phyloP scores from a whole-genome alignment of 176 grass and related monocot species.

The Carex cristatella region DNA sequence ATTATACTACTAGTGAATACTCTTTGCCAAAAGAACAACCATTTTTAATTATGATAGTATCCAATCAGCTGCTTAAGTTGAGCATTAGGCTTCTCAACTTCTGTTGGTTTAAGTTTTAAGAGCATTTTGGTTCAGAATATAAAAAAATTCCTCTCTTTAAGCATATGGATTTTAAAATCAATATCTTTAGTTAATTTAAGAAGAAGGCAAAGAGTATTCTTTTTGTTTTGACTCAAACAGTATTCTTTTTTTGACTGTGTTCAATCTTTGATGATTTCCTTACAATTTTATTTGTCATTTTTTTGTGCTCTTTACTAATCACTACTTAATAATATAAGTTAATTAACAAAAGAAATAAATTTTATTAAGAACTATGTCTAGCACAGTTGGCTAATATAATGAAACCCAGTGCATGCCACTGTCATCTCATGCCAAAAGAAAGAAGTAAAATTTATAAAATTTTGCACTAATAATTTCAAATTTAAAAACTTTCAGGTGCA shows the following conservation, averaged over 20 bases:
- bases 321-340: neutral
- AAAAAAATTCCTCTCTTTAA: neutral
- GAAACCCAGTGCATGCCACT: neutral
- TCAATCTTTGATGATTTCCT: neutral
- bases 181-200: neutral
- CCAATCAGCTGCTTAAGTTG: neutral
- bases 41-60: neutral
- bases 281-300: neutral
- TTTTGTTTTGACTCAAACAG: neutral
- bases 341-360: neutral
- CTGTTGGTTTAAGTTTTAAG: neutral
- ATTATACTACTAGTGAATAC: neutral
- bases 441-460: neutral
- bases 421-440: neutral
- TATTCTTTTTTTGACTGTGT: neutral
- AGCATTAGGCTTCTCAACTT: neutral
- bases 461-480: neutral
- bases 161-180: neutral
- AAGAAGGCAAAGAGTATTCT: neutral
- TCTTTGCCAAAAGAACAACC: neutral
- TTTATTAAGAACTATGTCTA: neutral
- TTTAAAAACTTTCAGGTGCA: slow-evolving; percentile 55
- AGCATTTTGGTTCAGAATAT: neutral
- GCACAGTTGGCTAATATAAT: neutral
- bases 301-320: neutral